phyloP scores from a whole-genome alignment of 768 basidiomycete genomes.

The Boletellus sp. region DNA sequence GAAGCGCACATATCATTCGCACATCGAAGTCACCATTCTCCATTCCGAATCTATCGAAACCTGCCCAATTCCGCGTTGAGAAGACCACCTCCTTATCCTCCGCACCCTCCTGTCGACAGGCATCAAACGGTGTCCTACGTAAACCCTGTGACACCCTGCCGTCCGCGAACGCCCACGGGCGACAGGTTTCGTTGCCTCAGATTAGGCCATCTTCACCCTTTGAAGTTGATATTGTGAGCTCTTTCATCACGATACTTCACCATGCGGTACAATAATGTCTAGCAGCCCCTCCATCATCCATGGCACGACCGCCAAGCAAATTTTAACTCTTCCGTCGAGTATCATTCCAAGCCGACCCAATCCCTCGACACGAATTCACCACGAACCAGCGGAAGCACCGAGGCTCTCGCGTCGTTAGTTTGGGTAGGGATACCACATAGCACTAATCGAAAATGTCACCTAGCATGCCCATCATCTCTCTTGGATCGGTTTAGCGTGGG shows the following conservation, averaged over 20 bases:
- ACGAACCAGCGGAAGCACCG: constrained; percentile 18
- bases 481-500: constrained; percentile 30
- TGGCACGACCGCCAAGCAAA: constrained; percentile 26
- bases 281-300: constrained; percentile 28
- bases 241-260: not conserved
- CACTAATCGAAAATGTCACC: not conserved
- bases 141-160: constrained; percentile 4
- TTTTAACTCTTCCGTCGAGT: constrained; percentile 8
- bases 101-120: not conserved
- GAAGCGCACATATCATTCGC: not conserved
- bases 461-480: not conserved
- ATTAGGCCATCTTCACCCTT: constrained; percentile 26
- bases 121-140: not conserved
- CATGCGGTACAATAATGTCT: constrained; percentile 11
- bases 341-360: not conserved
- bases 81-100: constrained; percentile 1
- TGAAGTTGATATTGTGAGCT: constrained; percentile 25
- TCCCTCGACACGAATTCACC: constrained; percentile 2
- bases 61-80: constrained; percentile 3
- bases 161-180: not conserved
- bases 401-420: constrained; percentile 32
- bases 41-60: constrained; percentile 1
- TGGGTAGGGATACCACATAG: constrained; percentile 24
- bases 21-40: not conserved
- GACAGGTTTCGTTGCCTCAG: constrained; percentile 17